phyloP scores from a whole-genome alignment of 176 grass and related monocot genomes.

The Zoysia pacifica region DNA sequence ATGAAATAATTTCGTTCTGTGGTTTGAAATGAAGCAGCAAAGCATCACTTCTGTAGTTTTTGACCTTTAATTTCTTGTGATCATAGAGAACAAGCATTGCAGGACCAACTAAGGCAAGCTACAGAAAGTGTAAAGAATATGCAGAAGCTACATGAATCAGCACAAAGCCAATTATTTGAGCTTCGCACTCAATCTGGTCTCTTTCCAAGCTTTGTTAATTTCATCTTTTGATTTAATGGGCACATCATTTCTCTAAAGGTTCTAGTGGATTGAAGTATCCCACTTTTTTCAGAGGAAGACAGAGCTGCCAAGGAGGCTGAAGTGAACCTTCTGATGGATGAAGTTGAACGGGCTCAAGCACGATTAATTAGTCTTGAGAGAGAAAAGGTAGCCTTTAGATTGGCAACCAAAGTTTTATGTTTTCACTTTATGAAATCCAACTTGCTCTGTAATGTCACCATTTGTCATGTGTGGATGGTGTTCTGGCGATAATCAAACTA shows the following conservation, averaged over 20 bases:
- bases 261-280: conserved; percentile 30
- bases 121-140: conserved; percentile 98
- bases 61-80: conserved; percentile 30
- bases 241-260: conserved; percentile 13
- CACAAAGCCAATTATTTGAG: conserved; percentile 96
- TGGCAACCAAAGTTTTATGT: conserved; percentile 2
- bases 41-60: background rate
- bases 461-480: background rate
- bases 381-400: conserved; percentile 71
- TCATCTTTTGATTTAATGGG: background rate
- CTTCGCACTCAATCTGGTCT: conserved; percentile 96
- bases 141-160: conserved; percentile 96
- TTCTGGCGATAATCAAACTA: background rate
- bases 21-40: too few species aligned
- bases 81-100: conserved; percentile 78
- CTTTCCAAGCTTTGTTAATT: background rate
- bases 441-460: background rate
- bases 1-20: background rate
- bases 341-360: conserved; percentile 94
- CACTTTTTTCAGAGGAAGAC: conserved; percentile 77
- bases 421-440: conserved; percentile 21
- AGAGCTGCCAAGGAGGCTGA: conserved; percentile 88
- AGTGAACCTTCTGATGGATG: conserved; percentile 90
- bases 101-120: conserved; percentile 95
- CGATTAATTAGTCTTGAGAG: conserved; percentile 95